Percentiles rank a stretch among this genome's conserved stretches.
These are phyloP conservation scores for Citrus maxima DNA, from an alignment of 345 rosid genomes.

Conservation along the genomic window DNA sequence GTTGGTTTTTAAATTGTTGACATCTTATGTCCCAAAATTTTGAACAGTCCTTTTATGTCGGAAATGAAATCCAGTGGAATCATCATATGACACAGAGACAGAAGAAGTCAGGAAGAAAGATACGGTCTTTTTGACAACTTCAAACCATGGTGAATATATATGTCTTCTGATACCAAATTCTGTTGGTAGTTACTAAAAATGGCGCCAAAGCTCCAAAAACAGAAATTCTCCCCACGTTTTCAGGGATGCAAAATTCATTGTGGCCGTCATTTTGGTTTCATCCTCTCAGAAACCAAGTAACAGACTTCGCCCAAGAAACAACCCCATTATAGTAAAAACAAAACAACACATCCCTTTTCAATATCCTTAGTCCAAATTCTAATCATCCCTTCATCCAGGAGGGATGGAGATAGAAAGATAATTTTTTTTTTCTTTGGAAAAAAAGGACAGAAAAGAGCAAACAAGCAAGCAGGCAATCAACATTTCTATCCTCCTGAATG, in stretches of 20 bases:
- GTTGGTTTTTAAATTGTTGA: neutral
- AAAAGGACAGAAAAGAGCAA: neutral
- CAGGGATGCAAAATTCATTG: neutral
- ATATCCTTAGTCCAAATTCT: neutral
- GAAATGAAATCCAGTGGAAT: neutral
- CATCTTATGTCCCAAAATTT: neutral
- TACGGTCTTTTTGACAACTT: conserved; percentile 17
- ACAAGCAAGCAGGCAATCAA: neutral
- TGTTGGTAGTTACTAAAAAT: conserved; percentile 9
- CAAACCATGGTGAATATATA: neutral
- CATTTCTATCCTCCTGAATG: conserved; percentile 29
- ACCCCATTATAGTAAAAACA: conserved; percentile 13
- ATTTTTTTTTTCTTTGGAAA: neutral
- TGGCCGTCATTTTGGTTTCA: conserved; percentile 21
- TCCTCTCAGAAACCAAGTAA: conserved; percentile 13
- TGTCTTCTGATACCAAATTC: neutral
- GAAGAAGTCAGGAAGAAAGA: too few relatives aligned
- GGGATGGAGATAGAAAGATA: conserved; percentile 57
- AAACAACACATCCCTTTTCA: neutral
- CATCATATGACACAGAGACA: neutral
- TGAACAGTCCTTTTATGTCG: neutral
- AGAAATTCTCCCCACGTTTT: conserved; percentile 5
- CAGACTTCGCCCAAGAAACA: neutral
- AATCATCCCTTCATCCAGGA: conserved; percentile 36
- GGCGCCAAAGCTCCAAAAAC: neutral